These are phyloP conservation scores for Bremia lactucae DNA, from an alignment of 352 stramenopile species.

Conservation along the genomic window DNA sequence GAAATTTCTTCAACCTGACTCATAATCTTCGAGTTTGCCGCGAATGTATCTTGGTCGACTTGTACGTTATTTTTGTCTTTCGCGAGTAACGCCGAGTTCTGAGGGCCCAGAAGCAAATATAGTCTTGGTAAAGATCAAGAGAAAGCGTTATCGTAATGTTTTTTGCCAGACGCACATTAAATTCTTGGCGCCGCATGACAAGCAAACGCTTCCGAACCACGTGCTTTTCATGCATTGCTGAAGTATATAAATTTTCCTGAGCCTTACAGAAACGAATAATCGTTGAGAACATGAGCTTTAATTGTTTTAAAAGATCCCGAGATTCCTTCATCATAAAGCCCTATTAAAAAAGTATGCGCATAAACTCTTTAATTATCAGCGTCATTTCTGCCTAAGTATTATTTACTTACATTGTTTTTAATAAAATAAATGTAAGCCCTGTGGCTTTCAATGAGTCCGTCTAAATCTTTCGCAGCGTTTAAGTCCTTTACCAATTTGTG, in stretches of 20 bases:
- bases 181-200: conserved; percentile 34
- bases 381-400: not conserved
- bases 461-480: conserved; percentile 86
- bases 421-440: conserved; percentile 90
- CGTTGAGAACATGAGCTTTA: conserved; percentile 74
- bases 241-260: conserved; percentile 73
- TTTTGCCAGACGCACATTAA: conserved; percentile 21
- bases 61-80: conserved; percentile 36
- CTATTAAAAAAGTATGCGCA: conserved; percentile 17
- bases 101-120: not conserved
- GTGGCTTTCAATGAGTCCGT: conserved; percentile 93
- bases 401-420: conserved; percentile 65
- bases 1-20: conserved; percentile 57
- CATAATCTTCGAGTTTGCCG: conserved; percentile 34
- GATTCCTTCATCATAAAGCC: conserved; percentile 79
- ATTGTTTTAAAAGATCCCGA: conserved; percentile 51
- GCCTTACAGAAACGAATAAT: conserved; percentile 80
- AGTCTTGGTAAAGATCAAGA: not conserved
- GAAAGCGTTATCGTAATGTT: not conserved
- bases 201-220: conserved; percentile 41
- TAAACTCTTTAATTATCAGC: conserved; percentile 3
- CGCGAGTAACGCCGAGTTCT: conserved; percentile 48
- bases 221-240: conserved; percentile 61
- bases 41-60: conserved; percentile 28
- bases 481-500: conserved; percentile 86